Evolutionary conservation across 1,139 yeast genomes (phyloP), one percentile per base, ranked within the genome.

Genomic region (Hemisphaericaspora xylofermentans): DNA sequence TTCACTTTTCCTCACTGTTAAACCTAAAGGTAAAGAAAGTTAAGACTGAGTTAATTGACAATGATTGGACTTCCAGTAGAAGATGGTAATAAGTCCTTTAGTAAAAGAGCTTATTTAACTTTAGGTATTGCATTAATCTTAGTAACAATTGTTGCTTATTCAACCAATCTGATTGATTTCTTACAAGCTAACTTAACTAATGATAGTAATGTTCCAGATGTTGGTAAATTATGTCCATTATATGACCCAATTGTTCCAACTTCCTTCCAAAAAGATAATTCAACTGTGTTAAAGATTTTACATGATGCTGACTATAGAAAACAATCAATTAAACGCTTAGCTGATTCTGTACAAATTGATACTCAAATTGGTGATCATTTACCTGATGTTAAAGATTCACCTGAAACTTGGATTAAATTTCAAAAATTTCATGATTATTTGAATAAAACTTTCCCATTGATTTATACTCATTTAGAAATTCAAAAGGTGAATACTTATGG

Each of bases 401-500:
- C 74, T 2, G 65, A 61, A 35, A 57, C 57, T 17, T 71, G 76
- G 73, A 45, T 49, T 3, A 67, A 69, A 35, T 83, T 84, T 51
- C 55, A 56, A 27, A 57, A 66, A n/a, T 76, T 86, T 50, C 87
- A 82, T 47, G 51, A 63, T 10, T 84, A 74, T 54, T 66, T 87
- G 47, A 66, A 69, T 41, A 46, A 62, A 19, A 68, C 84, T 0
- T 87, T 82, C 64, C 93, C 94, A 1, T 49, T 65, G 35, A 76
- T 84, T 13, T 76, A 78, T 53, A 49, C 64, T 32, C 54, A 69
- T 17, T 60, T 82, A 43, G 66, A 68, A 40, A 66, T 81, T 25
- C 81, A 80, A 37, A 70, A 66, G 28, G 80, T 86, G 39, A 86
- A 87, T 19, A 31, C 35, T 31, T 37, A 37, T 48, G 93, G 89